Evolutionary conservation across 352 stramenopile species (phyloP), one percentile per base, ranked within the genome.

Genomic region (Saprolegnia diclina): DNA sequence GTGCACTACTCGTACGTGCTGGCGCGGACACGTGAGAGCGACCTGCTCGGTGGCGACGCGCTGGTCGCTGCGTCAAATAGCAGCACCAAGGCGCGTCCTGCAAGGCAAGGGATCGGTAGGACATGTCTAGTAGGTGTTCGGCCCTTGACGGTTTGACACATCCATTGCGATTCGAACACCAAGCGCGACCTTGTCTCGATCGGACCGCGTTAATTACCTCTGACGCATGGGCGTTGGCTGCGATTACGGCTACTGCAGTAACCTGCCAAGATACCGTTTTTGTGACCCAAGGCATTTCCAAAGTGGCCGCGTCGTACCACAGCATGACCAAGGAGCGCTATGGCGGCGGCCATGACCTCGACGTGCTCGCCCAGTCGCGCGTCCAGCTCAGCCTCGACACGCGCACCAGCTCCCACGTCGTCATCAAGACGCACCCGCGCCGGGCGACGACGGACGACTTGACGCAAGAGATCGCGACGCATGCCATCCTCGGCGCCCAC

Each of bases 401-500:
- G 13, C 18, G 11, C 18, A 48, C 42, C 13, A n/a, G 10, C 42
- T 11, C 18, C 1, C 52, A 14, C 13, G 24, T 59, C 35, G 52
- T 59, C 52, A n/a, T 59, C 35, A 59, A 59, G 35, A 24, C 63
- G 53, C 40, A 40, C 40, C 21, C 29, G 29, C 29, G 29, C 29
- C 29, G 29, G 29, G 29, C 29, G 29, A 35, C 29, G 29, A 35
- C 48, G 7, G 71, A 76, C 21, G 71, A 78, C 40, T 59, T 73
- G 5, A 48, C 61, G 52, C 56, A 67, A 13, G 73, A 78, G 38
- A 61, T 78, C 26, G 65, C 74, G 40, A 61, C 72, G 7, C 59
- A 56, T 21, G 57, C 56, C 44, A 67, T 69, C 19, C 62, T 79
- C 4, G 74, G 74, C 22, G 65, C 55, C 56, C 74, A 79, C 46